These are phyloP conservation scores for Boletus vinaceobasis DNA, from an alignment of 768 basidiomycete species.

Conservation along the genomic window DNA sequence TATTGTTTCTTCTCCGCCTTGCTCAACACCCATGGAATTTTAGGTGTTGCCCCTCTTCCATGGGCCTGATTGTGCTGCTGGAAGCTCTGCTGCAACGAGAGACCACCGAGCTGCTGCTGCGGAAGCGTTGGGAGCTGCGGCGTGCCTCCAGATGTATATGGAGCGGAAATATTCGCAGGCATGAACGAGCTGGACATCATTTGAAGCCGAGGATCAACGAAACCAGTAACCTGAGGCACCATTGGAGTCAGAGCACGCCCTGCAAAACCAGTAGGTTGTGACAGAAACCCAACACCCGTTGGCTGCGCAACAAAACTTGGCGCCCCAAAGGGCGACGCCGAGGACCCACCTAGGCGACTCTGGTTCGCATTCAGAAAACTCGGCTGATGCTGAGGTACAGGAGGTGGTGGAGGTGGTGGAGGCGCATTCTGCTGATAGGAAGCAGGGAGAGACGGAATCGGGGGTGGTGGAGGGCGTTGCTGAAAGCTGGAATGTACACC, in stretches of 20 bases:
- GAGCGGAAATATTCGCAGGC: conserved; percentile 65
- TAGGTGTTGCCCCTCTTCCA: conserved; percentile 59
- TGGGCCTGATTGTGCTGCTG: conserved; percentile 81
- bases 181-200: conserved; percentile 94
- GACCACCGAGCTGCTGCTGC: conserved; percentile 51
- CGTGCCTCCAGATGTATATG: conserved; percentile 54
- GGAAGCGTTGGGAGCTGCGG: conserved; percentile 60
- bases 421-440: conserved; percentile 55
- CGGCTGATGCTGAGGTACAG: conserved; percentile 37
- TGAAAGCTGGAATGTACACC: conserved; percentile 24
- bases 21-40: conserved; percentile 81
- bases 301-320: conserved; percentile 19
- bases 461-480: conserved; percentile 46
- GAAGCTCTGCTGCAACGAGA: conserved; percentile 78
- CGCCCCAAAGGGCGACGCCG: conserved; percentile 7
- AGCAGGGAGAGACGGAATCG: conserved; percentile 60
- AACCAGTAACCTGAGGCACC: conserved; percentile 75
- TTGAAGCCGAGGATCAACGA: conserved; percentile 75
- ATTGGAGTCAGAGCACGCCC: conserved; percentile 45
- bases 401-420: conserved; percentile 36
- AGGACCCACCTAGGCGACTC: conserved; percentile 39
- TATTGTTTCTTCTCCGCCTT: conserved; percentile 95
- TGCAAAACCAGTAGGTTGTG: conserved; percentile 45
- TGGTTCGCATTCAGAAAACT: conserved; percentile 58
- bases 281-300: conserved; percentile 23